Base-by-base conservation (phyloP, 441 rosid species). In the Mallotus japonicus region DNA sequence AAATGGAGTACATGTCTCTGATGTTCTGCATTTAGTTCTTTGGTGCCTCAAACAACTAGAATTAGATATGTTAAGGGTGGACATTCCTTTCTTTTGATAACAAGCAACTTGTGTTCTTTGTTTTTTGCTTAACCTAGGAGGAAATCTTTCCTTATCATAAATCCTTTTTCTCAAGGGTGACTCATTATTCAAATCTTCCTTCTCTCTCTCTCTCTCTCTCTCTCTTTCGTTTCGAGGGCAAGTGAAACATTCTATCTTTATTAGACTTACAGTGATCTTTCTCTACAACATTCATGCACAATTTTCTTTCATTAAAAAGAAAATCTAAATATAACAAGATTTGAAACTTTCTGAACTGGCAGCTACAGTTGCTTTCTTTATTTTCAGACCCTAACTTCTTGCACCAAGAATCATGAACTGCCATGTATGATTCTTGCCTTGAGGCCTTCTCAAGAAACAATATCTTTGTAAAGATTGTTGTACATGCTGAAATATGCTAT, bases 1-100 rank as follows among this genome's bases (percentile, higher is more conserved):
- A 69, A 53, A 54, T 34, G 62, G 71, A 17, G 8, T 34, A n/a
- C 47, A 17, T 68, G 28, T n/a, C 61, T 37, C 58, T 68, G 9
- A 17, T 13, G 9, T 40, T 20, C 55, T 56, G 54, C 72, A 70
- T 58, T 46, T 44, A 57, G 22, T 15, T 70, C 28, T 69, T 40
- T 3, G 13, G 63, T 53, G 32, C n/a, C 6, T 14, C 20, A 19
- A 11, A 40, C 16, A 12, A 67, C 19, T 53, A 32, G 47, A 22
- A 22, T 37, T 37, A 37, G 6, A 37, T 37, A 37, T 37, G 40
- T 15, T 16, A 24, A 55, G 53, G 32, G 14, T 22, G 8, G 54
- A 14, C 6, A 69, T 17, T 54, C 49, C 62, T 42, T 16, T 42
- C 24, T 17, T 40, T 62, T 40, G 7, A 16, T 17, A 61, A 61